Conservation (phyloP, 345 rosid species). For the Pistacia vera region DNA sequence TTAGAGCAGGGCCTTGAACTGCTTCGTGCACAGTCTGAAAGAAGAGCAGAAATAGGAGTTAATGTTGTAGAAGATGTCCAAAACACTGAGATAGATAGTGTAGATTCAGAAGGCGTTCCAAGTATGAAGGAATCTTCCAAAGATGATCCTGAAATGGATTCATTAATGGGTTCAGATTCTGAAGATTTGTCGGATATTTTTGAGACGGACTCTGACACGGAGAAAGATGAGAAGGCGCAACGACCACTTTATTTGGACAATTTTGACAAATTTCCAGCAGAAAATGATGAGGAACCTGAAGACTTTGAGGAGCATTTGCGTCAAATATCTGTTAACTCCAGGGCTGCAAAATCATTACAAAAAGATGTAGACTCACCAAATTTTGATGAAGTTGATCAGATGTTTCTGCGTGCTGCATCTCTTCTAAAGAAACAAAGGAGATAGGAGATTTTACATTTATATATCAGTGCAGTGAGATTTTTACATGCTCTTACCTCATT, state of each 20-base stretch:
- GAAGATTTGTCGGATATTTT: conserved; percentile 87
- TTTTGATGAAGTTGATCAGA: conserved; percentile 76
- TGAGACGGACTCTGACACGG: conserved; percentile 74
- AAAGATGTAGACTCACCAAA: conserved; percentile 48
- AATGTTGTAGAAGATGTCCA: conserved; percentile 27
- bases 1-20: neutral
- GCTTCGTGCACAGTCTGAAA: conserved; percentile 19
- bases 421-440: conserved; percentile 67
- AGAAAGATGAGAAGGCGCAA: conserved; percentile 44
- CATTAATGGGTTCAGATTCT: conserved; percentile 54
- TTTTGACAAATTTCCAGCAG: conserved; percentile 69
- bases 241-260: conserved; percentile 64
- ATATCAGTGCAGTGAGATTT: neutral
- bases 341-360: conserved; percentile 23
- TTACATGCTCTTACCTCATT: neutral
- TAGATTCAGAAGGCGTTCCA: conserved; percentile 22
- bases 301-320: conserved; percentile 56
- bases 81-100: conserved; percentile 38
- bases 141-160: conserved; percentile 44
- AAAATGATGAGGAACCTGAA: conserved; percentile 44
- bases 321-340: conserved; percentile 35
- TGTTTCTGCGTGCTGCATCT: conserved; percentile 84
- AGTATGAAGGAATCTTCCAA: conserved; percentile 43
- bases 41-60: conserved; percentile 29
- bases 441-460: conserved; percentile 2